These are phyloP conservation scores for Lizonia empirigonia DNA, from an alignment of 2,329 filamentous ascomycete genomes.

Conservation along the genomic window DNA sequence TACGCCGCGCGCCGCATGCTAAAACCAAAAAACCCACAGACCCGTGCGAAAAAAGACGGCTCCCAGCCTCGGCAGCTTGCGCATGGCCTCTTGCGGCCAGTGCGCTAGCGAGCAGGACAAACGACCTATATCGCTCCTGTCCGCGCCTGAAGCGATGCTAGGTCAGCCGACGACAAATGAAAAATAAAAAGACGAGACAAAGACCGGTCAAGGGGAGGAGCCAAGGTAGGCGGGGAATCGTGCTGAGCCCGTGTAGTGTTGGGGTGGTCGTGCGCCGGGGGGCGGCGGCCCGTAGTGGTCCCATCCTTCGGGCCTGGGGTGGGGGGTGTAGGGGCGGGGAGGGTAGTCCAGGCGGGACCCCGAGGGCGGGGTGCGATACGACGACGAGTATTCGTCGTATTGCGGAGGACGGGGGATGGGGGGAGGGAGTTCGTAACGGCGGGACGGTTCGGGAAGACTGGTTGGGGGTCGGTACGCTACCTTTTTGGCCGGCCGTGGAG, in stretches of 20 bases:
- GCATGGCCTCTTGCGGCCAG: background rate
- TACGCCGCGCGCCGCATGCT: constrained; percentile 32
- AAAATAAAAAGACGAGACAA: constrained; percentile 17
- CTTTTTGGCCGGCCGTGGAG: constrained; percentile 46
- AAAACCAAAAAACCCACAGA: constrained; percentile 22
- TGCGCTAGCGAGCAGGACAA: background rate
- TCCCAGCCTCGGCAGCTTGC: constrained; percentile 11
- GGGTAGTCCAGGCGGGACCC: constrained; percentile 28
- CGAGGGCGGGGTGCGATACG: constrained; percentile 32
- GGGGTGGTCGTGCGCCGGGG: constrained; percentile 9
- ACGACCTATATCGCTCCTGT: constrained; percentile 40
- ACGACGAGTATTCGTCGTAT: constrained; percentile 19
- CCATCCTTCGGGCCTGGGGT: constrained; percentile 8
- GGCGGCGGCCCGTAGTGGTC: constrained; percentile 12
- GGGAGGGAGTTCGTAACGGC: constrained; percentile 39
- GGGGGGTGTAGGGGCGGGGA: constrained; percentile 12
- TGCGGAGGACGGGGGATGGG: constrained; percentile 28
- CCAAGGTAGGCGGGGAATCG: constrained; percentile 35
- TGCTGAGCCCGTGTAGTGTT: constrained; percentile 26
- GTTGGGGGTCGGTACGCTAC: constrained; percentile 50
- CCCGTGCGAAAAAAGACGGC: constrained; percentile 7
- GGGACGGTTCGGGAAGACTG: constrained; percentile 41
- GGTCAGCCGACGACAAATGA: constrained; percentile 33
- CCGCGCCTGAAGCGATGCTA: constrained; percentile 26
- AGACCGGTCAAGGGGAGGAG: constrained; percentile 34